Conservation (phyloP, 805 yeast genomes). For the Huiozyma naganishii region DNA sequence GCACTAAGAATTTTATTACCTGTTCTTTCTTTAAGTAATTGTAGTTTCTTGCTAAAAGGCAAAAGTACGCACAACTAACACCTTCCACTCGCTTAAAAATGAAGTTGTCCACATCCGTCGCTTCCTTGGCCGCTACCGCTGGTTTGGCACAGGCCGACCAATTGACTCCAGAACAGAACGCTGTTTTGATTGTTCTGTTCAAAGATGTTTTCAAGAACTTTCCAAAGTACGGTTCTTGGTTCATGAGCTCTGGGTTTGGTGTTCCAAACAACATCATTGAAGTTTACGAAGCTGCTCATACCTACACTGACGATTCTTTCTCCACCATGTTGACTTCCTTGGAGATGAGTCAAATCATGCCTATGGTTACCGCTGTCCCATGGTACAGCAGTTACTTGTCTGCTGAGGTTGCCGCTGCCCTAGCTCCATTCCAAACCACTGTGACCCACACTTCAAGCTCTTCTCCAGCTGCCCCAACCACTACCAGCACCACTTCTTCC, state of each 20-base stretch:
- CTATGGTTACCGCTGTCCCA: constrained; percentile 24
- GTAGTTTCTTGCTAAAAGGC: neutral
- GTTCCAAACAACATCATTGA: constrained; percentile 9
- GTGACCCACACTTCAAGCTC: constrained; percentile 1
- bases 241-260: constrained; percentile 2
- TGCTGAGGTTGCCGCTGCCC: constrained; percentile 1
- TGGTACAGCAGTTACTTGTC: constrained; percentile 15
- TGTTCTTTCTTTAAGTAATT: neutral
- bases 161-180: constrained; percentile 4
- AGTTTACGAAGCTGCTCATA: constrained; percentile 9
- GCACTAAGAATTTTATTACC: neutral
- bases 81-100: neutral
- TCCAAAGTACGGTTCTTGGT: constrained; percentile 5
- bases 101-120: neutral
- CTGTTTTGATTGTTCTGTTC: constrained; percentile 11
- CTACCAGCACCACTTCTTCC: neutral
- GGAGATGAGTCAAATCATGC: constrained; percentile 15
- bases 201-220: constrained; percentile 10
- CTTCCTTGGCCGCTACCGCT: neutral
- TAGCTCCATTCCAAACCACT: neutral
- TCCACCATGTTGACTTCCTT: constrained; percentile 19
- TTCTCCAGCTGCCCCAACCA: neutral
- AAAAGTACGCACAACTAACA: constrained; percentile 7
- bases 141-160: constrained; percentile 1
- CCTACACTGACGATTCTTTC: constrained; percentile 24